phyloP scores from a whole-genome alignment of 768 basidiomycete genomes.

The Erythrobasidium yunnanense region DNA sequence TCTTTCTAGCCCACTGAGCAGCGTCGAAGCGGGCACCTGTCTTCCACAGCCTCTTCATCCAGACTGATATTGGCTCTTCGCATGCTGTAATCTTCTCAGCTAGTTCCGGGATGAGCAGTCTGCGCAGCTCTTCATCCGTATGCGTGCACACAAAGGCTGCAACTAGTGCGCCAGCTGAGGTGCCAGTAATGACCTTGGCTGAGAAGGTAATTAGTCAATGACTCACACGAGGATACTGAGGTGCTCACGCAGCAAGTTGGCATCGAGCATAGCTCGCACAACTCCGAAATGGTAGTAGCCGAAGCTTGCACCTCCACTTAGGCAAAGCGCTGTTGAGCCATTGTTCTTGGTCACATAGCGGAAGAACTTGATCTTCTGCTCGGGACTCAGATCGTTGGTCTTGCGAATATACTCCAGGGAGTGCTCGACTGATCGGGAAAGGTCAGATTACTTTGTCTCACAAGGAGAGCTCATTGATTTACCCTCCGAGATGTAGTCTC shows the following conservation, averaged over 20 bases:
- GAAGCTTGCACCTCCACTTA: constrained; percentile 75
- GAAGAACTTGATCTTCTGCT: constrained; percentile 89
- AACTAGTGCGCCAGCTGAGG: constrained; percentile 75
- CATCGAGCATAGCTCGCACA: constrained; percentile 80
- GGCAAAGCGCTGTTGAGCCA: constrained; percentile 79
- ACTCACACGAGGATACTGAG: neutral
- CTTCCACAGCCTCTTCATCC: constrained; percentile 51
- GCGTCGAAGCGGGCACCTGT: constrained; percentile 96
- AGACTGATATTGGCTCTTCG: constrained; percentile 29
- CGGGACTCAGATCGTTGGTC: constrained; percentile 53
- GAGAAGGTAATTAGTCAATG: neutral
- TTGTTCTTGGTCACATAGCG: constrained; percentile 77
- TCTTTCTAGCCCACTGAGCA: constrained; percentile 77
- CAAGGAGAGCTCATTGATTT: neutral
- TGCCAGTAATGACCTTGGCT: constrained; percentile 81
- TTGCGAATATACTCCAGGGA: constrained; percentile 67
- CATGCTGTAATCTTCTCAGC: constrained; percentile 60
- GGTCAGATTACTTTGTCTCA: neutral
- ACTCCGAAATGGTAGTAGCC: constrained; percentile 73
- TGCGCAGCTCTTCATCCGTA: constrained; percentile 73
- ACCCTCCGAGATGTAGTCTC: constrained; percentile 43
- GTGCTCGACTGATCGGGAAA: constrained; percentile 55
- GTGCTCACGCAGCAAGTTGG: constrained; percentile 53
- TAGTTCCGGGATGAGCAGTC: constrained; percentile 66
- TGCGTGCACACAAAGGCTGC: constrained; percentile 65